Conservation (phyloP, 495 filamentous ascomycete genomes). For the Cercophora newfieldiana region DNA sequence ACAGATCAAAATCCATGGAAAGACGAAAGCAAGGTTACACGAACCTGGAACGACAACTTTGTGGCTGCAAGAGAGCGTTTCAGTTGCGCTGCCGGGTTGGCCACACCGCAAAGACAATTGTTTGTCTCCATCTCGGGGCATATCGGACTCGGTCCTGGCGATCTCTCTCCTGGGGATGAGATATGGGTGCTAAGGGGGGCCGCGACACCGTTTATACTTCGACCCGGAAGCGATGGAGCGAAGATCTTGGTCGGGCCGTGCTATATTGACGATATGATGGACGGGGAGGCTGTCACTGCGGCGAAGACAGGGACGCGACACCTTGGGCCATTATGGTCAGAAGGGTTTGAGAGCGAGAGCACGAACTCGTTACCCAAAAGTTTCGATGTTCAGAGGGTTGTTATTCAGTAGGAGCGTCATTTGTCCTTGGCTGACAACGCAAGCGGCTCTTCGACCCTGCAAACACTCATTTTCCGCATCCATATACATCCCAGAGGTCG, state of each 20-base stretch:
- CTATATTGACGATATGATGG: neutral
- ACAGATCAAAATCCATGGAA: neutral
- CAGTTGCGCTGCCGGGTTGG: neutral
- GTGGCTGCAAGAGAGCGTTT: neutral
- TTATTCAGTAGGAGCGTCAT: neutral
- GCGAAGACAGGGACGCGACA: neutral
- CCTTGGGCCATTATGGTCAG: neutral
- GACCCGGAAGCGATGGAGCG: neutral
- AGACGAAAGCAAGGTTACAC: neutral
- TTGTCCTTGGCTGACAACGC: no score
- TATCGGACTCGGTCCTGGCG: neutral
- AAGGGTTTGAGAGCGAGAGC: neutral
- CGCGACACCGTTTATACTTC: neutral
- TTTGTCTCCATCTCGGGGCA: neutral
- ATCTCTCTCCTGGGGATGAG: neutral
- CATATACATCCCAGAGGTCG: no score
- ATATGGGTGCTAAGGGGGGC: neutral
- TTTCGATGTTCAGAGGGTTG: neutral
- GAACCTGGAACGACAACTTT: neutral
- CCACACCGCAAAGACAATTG: neutral
- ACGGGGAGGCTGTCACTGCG: neutral
- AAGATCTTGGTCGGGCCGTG: neutral
- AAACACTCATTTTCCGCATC: no score
- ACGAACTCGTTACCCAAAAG: neutral
- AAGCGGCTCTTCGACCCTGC: no score